A percentile compares a stretch with the other conserved stretches of the same genome.
These are phyloP conservation scores for Xylariaceae sp. DNA, from an alignment of 2,329 filamentous ascomycete genomes.

Conservation along the genomic window DNA sequence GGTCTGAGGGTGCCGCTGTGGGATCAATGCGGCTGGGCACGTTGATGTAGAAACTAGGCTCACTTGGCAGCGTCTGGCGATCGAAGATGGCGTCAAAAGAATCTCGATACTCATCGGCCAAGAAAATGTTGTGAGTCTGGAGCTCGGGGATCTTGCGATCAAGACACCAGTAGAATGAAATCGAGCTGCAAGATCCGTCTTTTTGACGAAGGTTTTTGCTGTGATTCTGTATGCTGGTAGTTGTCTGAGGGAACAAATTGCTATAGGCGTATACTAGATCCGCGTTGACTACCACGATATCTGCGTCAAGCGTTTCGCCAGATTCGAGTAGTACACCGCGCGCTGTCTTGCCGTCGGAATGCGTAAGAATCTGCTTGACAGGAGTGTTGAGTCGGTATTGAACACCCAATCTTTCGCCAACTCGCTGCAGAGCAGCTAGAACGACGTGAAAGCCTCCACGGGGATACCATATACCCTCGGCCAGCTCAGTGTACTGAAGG, in stretches of 20 bases:
- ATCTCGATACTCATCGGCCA: constrained; percentile 67
- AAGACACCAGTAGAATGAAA: constrained; percentile 74
- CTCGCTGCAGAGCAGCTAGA: constrained; percentile 58
- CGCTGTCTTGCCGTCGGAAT: constrained; percentile 47
- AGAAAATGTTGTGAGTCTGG: constrained; percentile 71
- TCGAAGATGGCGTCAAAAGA: constrained; percentile 77
- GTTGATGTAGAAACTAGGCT: constrained; percentile 75
- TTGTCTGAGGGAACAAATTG: constrained; percentile 56
- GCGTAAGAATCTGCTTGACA: constrained; percentile 53
- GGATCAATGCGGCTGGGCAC: constrained; percentile 67
- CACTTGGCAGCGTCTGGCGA: constrained; percentile 58
- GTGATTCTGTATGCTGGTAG: constrained; percentile 25
- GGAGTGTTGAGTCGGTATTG: constrained; percentile 57
- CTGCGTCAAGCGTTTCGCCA: constrained; percentile 57
- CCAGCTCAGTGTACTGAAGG: constrained; percentile 70
- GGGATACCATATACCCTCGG: constrained; percentile 74
- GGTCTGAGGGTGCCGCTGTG: constrained; percentile 60
- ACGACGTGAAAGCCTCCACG: constrained; percentile 66
- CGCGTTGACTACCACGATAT: constrained; percentile 67
- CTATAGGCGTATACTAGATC: constrained; percentile 73
- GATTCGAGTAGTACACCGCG: constrained; percentile 56
- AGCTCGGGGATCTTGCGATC: constrained; percentile 58
- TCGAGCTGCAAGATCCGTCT: constrained; percentile 64
- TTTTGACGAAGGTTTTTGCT: constrained; percentile 41
- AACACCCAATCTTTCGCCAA: constrained; percentile 60